Conservation (phyloP, 1,284 basidiomycete genomes). For the Pseudozyma pruni region DNA sequence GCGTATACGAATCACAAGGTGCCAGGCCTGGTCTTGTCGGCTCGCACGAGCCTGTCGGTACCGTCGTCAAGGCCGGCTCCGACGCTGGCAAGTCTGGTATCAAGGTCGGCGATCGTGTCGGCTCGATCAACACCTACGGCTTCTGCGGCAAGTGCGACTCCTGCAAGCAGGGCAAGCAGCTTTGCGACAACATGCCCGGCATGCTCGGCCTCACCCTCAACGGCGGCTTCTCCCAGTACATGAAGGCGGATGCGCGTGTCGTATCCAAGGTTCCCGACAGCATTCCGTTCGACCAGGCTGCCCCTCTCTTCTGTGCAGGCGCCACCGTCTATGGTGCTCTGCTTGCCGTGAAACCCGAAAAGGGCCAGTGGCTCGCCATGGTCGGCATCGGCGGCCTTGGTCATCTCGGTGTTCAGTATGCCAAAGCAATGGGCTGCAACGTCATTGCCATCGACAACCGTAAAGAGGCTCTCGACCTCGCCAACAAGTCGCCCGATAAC, state of each 20-base stretch:
- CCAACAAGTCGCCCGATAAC: constrained; percentile 37
- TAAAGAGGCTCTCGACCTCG: constrained; percentile 41
- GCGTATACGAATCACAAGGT: constrained; percentile 52
- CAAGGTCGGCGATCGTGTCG: constrained; percentile 63
- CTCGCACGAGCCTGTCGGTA: constrained; percentile 59
- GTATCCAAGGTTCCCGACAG: constrained; percentile 62
- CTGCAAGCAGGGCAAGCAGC: constrained; percentile 61
- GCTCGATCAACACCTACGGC: constrained; percentile 63
- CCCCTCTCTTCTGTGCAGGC: constrained; percentile 70
- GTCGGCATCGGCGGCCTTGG: constrained; percentile 70
- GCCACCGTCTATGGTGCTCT: constrained; percentile 69
- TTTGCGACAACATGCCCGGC: constrained; percentile 57
- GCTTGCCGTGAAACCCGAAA: constrained; percentile 57
- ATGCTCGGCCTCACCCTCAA: constrained; percentile 53
- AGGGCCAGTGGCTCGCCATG: constrained; percentile 68
- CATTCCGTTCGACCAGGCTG: constrained; percentile 59
- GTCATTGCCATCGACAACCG: constrained; percentile 66
- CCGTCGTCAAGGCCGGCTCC: constrained; percentile 49
- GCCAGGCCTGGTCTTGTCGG: constrained; percentile 57
- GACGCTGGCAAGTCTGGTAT: constrained; percentile 32
- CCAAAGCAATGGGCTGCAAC: constrained; percentile 67
- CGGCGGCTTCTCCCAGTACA: constrained; percentile 60
- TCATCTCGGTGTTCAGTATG: constrained; percentile 68
- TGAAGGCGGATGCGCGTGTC: constrained; percentile 58
- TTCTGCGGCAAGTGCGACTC: constrained; percentile 60